A percentile compares a stretch with the other conserved stretches of the same genome.
phyloP scores from a whole-genome alignment of 192 early-diverging fungal genomes.

The Coemansia sp. region DNA sequence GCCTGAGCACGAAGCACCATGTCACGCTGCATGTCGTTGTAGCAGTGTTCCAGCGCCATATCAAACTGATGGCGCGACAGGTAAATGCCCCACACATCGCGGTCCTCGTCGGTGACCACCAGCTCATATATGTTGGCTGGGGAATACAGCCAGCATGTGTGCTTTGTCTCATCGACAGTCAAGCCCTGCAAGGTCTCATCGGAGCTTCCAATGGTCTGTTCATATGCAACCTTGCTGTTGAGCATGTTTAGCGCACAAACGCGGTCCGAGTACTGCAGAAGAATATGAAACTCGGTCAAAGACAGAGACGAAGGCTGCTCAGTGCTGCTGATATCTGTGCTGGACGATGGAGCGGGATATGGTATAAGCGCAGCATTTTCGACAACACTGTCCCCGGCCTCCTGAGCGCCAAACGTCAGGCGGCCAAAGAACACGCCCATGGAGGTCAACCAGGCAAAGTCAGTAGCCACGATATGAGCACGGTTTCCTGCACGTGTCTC shows the following conservation, averaged over 20 bases:
- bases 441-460: slow-evolving; percentile 88
- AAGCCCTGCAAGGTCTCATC: slow-evolving; percentile 67
- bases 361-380: slow-evolving; percentile 79
- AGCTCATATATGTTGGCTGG: slow-evolving; percentile 82
- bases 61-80: slow-evolving; percentile 80
- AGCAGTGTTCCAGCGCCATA: slow-evolving; percentile 70
- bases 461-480: slow-evolving; percentile 35
- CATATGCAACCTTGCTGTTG: slow-evolving; percentile 79
- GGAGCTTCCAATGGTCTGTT: slow-evolving; percentile 62
- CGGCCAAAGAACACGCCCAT: slow-evolving; percentile 87
- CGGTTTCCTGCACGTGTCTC: slow-evolving; percentile 10
- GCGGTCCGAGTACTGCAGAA: slow-evolving; percentile 77
- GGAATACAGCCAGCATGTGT: slow-evolving; percentile 92
- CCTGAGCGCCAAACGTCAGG: slow-evolving; percentile 72
- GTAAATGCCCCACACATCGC: slow-evolving; percentile 92
- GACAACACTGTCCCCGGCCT: slow-evolving; percentile 74
- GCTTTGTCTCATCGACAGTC: slow-evolving; percentile 70
- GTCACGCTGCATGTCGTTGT: slow-evolving; percentile 72
- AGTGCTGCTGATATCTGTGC: slow-evolving; percentile 10
- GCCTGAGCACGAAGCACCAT: slow-evolving; percentile 79
- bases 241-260: slow-evolving; percentile 77
- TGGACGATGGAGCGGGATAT: slow-evolving; percentile 57
- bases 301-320: slow-evolving; percentile 74
- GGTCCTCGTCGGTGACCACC: slow-evolving; percentile 87
- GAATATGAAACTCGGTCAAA: slow-evolving; percentile 85